Evolutionary conservation across 805 yeast species (phyloP), one percentile per base, ranked within the genome.

Genomic region (Metschnikowia chrysomelidarum): DNA sequence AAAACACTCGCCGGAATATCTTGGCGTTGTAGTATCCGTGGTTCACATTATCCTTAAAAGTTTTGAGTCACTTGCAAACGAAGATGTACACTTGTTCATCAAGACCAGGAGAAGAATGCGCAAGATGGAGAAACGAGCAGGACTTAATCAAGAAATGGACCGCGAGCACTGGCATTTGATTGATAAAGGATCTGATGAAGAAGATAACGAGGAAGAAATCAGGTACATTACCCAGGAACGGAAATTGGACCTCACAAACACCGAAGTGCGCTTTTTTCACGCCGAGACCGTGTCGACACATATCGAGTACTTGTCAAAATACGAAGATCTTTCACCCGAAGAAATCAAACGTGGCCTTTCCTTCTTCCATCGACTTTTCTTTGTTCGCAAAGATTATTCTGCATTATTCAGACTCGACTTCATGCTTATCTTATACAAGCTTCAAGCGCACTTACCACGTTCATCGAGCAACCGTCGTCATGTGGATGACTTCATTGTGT

Each of bases 351-450:
- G 73, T 30, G 79, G 82, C 8, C 53, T 93, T 7, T 66, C 82
- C 1, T 91, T 76, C 51, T 78, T 88, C 51, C 87, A 85, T 51
- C 66, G 85, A 19, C 59, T 87, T 1, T 78, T 87, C 46, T 79
- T 82, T 30, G 49, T 60, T 2, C 69, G 77, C 30, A 71, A 76
- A 25, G 81, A 83, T 38, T 71, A 69, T 32, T 77, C 79, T 26
- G 64, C 79, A 0, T 56, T 85, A 21, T 80, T 71, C 49, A 65
- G 96, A 32, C 53, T 93, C 21, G 96, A 89, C 54, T 78, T 93
- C 52, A 73, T 91, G 72, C 49, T 73, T 18, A 62, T 83, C 49
- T 60, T 83, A 5, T 62, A 78, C 9, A 69, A 67, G 24, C 56
- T 72, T 12, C 51, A 70, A 18, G 63, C 64, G 20, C 78, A 80